Evolutionary conservation across 23 red algal genomes (phyloP), one percentile per base, ranked within the genome.

Genomic region (Agarophyton chilense): DNA sequence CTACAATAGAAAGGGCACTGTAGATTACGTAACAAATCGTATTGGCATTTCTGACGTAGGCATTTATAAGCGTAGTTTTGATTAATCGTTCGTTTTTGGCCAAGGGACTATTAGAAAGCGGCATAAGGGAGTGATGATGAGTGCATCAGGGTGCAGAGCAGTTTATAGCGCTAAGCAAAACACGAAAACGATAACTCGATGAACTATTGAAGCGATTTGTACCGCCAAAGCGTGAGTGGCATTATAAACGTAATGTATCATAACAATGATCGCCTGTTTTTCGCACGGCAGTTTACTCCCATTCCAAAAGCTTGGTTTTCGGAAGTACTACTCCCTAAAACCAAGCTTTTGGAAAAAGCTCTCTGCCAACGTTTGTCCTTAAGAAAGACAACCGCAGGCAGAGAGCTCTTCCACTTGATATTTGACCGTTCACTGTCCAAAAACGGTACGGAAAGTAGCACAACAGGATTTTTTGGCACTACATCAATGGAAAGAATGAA

Each of bases 211-310:
- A 41, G 77, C 77, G 11, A 43, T 58, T 46, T 82, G 10, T 82
- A 82, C 52, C 49, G 77, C 38, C 49, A 82, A 62, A 82, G 77
- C 39, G 17, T 62, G 22, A 61, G 77, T 82, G 51, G 46, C 26
- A 46, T 46, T 32, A 62, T 82, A 60, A 9, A 46, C 39, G 77
- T 24, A 9, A 36, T 82, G 25, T 82, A 82, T 12, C 47, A 82
- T 4, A 61, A 82, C 32, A 82, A 82, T 33, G 54, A 39, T 10
- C 49, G 52, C 10, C 31, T 58, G 77, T 82, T 82, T 9, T 79
- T 21, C 4, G 38, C 77, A 21, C 9, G 39, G 1, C 12, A 8
- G 33, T 82, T 82, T 58, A 60, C 47, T 57, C 41, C 33, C 19
- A 82, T 82, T 41, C 77, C 52, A 7, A 61, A 61, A 61, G 42